phyloP scores from a whole-genome alignment of 495 filamentous ascomycete species.

The Daldinia childiae region DNA sequence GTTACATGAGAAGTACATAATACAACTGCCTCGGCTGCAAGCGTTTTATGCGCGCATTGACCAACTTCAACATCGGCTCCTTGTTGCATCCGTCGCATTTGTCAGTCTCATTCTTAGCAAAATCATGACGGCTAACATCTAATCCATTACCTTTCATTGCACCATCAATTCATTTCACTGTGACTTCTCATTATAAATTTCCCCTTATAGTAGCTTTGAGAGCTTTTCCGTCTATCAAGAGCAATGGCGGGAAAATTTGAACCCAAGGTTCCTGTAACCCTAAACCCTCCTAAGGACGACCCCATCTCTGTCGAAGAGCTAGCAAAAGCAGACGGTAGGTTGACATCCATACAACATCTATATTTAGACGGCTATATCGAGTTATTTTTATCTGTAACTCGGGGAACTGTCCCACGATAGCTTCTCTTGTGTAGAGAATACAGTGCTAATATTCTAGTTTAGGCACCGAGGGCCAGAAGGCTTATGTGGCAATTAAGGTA shows the following conservation, averaged over 20 bases:
- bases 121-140: no score
- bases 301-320: constrained; percentile 79
- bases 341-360: background rate
- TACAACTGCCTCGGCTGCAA: constrained; percentile 10
- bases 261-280: constrained; percentile 82
- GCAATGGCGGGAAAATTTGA: constrained; percentile 76
- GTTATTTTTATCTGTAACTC: background rate
- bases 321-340: constrained; percentile 81
- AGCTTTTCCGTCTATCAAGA: background rate
- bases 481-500: constrained; percentile 92
- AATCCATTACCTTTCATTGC: background rate
- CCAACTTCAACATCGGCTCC: background rate
- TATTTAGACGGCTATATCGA: background rate
- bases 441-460: constrained; percentile 56
- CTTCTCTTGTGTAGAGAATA: background rate
- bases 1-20: background rate
- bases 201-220: background rate
- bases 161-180: background rate
- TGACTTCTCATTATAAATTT: background rate
- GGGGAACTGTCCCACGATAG: background rate
- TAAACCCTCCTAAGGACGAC: constrained; percentile 89
- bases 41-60: constrained; percentile 1
- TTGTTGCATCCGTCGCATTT: background rate
- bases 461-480: constrained; percentile 71
- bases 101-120: background rate